phyloP scores from a whole-genome alignment of 1,284 basidiomycete species.

The Ustilago shanxiensis region DNA sequence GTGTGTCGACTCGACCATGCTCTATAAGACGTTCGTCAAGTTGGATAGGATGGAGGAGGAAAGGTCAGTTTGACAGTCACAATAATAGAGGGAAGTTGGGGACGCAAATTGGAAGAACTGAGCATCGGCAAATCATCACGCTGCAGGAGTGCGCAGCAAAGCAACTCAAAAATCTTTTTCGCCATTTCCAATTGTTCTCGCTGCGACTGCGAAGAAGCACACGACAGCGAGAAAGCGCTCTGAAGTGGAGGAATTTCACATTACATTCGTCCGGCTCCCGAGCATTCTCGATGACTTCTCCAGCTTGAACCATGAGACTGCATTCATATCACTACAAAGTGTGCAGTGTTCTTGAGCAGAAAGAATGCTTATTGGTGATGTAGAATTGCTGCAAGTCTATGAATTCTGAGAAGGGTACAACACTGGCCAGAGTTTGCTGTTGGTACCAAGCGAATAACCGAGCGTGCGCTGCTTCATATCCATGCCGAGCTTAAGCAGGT shows the following conservation, averaged over 20 bases:
- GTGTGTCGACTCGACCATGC: slow-evolving; percentile 54
- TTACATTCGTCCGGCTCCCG: slow-evolving; percentile 16
- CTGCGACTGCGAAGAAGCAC: slow-evolving; percentile 4
- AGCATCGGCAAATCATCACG: slow-evolving; percentile 1
- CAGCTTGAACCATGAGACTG: no score
- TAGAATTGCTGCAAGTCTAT: neutral
- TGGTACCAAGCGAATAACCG: slow-evolving; percentile 77
- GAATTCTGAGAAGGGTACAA: slow-evolving; percentile 13
- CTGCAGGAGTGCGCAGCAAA: neutral
- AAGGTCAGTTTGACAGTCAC: neutral
- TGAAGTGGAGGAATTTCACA: slow-evolving; percentile 1
- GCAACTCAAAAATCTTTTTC: slow-evolving; percentile 9
- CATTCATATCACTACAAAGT: no score
- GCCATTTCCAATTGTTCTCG: neutral
- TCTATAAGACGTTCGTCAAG: neutral
- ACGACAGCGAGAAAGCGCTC: slow-evolving; percentile 8
- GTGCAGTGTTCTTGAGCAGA: no score
- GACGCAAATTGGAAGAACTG: neutral
- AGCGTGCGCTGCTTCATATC: slow-evolving; percentile 79
- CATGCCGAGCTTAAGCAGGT: slow-evolving; percentile 75
- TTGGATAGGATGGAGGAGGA: neutral
- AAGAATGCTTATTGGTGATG: neutral
- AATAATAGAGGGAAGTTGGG: slow-evolving; percentile 1
- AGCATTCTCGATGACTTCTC: neutral
- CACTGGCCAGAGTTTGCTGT: slow-evolving; percentile 52